Percentiles rank a stretch among this genome's conserved stretches.
phyloP scores from a whole-genome alignment of 495 filamentous ascomycete species.

The Ramalina intermedia region DNA sequence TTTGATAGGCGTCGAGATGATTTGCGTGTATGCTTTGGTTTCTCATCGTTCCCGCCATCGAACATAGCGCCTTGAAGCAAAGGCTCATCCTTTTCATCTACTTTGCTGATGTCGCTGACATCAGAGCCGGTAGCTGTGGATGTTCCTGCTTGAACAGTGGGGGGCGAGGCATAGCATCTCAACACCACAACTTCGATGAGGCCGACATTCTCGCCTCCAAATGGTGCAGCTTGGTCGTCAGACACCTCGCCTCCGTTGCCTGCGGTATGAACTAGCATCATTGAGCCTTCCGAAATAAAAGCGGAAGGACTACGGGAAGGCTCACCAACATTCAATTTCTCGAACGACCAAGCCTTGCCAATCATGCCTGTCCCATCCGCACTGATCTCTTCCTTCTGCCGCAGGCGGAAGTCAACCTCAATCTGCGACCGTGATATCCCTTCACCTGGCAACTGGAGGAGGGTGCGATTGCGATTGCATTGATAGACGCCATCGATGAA shows the following conservation, averaged over 20 bases:
- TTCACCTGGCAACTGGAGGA: conserved; percentile 18
- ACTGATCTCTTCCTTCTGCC: conserved; percentile 30
- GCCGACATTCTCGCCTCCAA: conserved; percentile 26
- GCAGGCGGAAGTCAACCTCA: conserved; percentile 25
- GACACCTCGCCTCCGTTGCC: neutral
- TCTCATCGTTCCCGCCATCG: neutral
- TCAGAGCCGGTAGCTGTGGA: neutral
- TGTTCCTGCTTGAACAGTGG: neutral
- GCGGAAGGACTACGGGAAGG: neutral
- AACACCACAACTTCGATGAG: conserved; percentile 35
- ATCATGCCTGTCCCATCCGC: conserved; percentile 21
- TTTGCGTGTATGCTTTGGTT: neutral
- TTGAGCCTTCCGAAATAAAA: neutral
- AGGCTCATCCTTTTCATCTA: conserved; percentile 1
- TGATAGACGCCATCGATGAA: conserved; percentile 36
- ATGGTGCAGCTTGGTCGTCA: conserved; percentile 4
- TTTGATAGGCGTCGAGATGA: neutral
- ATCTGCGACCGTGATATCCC: conserved; percentile 6
- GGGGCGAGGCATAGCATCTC: conserved; percentile 16
- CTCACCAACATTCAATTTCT: conserved; percentile 25
- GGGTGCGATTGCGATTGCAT: conserved; percentile 30
- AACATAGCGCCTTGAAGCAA: neutral
- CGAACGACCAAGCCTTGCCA: conserved; percentile 30
- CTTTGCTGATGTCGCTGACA: neutral
- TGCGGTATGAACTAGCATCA: neutral